These are phyloP conservation scores for Phytophthora sojae DNA, from an alignment of 352 stramenopile genomes.

Conservation along the genomic window DNA sequence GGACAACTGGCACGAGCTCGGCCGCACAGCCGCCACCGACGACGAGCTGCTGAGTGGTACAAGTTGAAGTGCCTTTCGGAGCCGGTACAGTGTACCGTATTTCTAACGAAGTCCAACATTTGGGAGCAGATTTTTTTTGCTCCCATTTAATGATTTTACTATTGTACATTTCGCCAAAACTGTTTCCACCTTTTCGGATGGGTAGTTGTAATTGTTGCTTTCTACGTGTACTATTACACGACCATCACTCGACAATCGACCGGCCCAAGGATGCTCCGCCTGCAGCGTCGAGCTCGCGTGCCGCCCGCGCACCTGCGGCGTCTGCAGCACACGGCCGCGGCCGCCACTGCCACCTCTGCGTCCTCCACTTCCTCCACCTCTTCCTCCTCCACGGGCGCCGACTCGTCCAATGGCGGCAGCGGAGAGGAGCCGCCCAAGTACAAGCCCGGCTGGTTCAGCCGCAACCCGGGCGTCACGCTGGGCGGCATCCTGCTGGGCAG, in stretches of 20 bases:
- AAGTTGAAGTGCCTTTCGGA: background rate
- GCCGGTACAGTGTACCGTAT: background rate
- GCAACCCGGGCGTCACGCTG: slow-evolving; percentile 82
- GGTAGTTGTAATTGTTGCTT: no score
- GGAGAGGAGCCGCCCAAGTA: slow-evolving; percentile 74
- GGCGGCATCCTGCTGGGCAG: slow-evolving; percentile 76
- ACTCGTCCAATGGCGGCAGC: slow-evolving; percentile 13
- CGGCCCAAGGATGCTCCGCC: slow-evolving; percentile 21
- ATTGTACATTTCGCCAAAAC: no score
- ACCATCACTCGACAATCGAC: no score
- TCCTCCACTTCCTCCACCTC: slow-evolving; percentile 3
- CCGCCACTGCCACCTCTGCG: background rate
- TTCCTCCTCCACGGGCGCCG: background rate
- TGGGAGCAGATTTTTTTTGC: no score
- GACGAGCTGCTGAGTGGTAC: slow-evolving; percentile 2
- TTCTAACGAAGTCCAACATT: no score
- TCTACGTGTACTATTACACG: no score
- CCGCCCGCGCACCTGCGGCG: slow-evolving; percentile 16
- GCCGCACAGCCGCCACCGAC: slow-evolving; percentile 61
- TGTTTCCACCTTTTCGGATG: no score
- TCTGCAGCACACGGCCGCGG: slow-evolving; percentile 23
- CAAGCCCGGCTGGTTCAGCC: slow-evolving; percentile 88
- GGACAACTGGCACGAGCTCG: slow-evolving; percentile 66
- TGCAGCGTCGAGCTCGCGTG: slow-evolving; percentile 26
- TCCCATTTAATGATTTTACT: no score